phyloP scores from a whole-genome alignment of 345 rosid species.

The Eucalyptus cloeziana region DNA sequence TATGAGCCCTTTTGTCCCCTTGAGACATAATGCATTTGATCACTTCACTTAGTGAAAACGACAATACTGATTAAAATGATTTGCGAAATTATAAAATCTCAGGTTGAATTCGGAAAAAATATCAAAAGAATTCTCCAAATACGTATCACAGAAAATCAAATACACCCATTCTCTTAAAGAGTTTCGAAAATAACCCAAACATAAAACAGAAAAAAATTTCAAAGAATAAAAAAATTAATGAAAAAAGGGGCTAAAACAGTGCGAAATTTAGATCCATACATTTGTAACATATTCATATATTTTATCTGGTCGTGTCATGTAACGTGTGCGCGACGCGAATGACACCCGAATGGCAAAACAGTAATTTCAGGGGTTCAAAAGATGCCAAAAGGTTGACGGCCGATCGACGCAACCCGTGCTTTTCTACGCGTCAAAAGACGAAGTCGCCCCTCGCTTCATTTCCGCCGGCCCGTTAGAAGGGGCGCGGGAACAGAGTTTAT shows the following conservation, averaged over 20 bases:
- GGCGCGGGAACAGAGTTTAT: not conserved
- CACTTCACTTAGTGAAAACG: not conserved
- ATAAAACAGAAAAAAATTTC: not conserved
- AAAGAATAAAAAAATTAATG: not conserved
- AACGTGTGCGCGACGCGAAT: not conserved
- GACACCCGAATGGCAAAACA: not conserved
- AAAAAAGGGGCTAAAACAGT: not conserved
- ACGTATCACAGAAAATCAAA: not conserved
- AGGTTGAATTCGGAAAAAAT: rapidly evolving
- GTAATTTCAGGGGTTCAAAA: not conserved
- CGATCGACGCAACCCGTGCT: not conserved
- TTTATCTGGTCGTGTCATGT: not conserved
- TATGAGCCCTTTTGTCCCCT: not conserved
- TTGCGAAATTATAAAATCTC: not conserved
- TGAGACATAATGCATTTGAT: not conserved
- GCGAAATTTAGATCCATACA: not conserved
- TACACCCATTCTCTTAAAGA: not conserved
- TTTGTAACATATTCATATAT: not conserved
- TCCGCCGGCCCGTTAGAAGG: not conserved
- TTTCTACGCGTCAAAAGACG: not conserved
- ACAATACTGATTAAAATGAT: not conserved
- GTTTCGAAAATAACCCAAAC: not conserved
- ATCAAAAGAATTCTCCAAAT: not conserved
- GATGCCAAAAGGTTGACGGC: not conserved
- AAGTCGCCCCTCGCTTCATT: not conserved